Evolutionary conservation across 1,139 yeast species (phyloP).

Genomic region (Sugiyamaella japonica): DNA sequence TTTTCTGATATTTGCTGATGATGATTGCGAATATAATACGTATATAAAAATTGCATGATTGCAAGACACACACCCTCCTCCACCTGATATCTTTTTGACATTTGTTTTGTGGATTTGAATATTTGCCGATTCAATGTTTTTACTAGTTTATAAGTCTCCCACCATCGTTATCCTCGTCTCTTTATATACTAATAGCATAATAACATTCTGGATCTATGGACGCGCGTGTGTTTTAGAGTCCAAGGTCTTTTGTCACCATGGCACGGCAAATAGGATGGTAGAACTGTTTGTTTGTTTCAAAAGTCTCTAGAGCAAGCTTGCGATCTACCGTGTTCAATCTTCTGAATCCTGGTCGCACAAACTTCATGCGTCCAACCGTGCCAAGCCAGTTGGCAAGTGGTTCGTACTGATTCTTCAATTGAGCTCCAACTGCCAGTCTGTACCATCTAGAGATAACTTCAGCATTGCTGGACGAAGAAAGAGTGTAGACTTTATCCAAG

Average conservation of each 20-base stretch:
- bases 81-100: not conserved
- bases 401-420: slow-evolving; percentile 48
- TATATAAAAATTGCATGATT: not conserved
- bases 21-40: slow-evolving; percentile 1
- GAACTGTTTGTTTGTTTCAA: slow-evolving; percentile 53
- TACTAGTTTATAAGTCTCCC: not conserved
- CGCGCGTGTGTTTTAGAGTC: slow-evolving; percentile 5
- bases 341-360: slow-evolving; percentile 82
- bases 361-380: slow-evolving; percentile 93
- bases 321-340: slow-evolving; percentile 64
- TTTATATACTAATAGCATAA: slow-evolving; percentile 9
- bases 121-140: slow-evolving; percentile 1
- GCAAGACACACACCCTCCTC: not conserved
- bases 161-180: too few species aligned
- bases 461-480: slow-evolving; percentile 61
- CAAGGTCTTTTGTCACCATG: slow-evolving; percentile 73
- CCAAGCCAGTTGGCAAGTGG: slow-evolving; percentile 79
- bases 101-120: not conserved
- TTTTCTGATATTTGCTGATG: not conserved
- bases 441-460: slow-evolving; percentile 83
- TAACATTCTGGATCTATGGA: not conserved
- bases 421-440: slow-evolving; percentile 48
- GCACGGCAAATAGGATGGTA: slow-evolving; percentile 87
- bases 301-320: slow-evolving; percentile 63
- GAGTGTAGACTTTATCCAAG: slow-evolving; percentile 45